Base-by-base conservation (phyloP, 768 basidiomycete species). In the Mycena pura region DNA sequence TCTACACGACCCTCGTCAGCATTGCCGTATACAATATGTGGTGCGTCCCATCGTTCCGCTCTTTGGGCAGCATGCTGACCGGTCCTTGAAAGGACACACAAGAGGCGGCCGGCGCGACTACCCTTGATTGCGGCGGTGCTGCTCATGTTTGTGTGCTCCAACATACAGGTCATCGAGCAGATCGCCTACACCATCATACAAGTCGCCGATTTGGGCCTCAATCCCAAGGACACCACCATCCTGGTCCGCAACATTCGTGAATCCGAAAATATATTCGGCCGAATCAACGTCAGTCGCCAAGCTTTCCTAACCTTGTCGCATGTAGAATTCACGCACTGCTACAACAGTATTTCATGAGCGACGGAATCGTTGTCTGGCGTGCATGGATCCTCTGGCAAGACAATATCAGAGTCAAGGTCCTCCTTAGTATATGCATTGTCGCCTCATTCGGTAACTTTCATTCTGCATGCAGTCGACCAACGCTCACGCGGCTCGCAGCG, bases 311-410 rank as follows among this genome's bases (percentile, higher is more conserved):
- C 10, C 27, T 29, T 15, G 46, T n/a, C 28, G 28, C 46, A 25
- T 47, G 46, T 47, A 29, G 46, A 47, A 31, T 14, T 47, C 46
- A 47, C 46, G 46, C 28, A 27, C 13, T 25, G n/a, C n/a, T n/a
- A 43, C 8, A 22, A 21, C 25, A 60, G 59, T 64, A 64, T 36
- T 53, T 66, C 21, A 65, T 68, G 55, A 69, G 69, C 59, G 66
- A 69, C 39, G 57, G 56, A 4, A 62, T 68, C 28, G 64, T 68
- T 19, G 63, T 68, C 38, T 68, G 64, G 67, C 64, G 67, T 17
- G 66, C 69, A 6, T 69, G 66, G 66, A 50, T 66, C 15, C 59
- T 69, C 36, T 69, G 57, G 46, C 24, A 65, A 4, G 57, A 50
- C n/a, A 57, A 43, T 24, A 24, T 50, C 22, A 48, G 46, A 22